A percentile compares a stretch with the other conserved stretches of the same genome.
Evolutionary conservation across 352 stramenopile species (phyloP).

Genomic region (Pythium aristosporum): DNA sequence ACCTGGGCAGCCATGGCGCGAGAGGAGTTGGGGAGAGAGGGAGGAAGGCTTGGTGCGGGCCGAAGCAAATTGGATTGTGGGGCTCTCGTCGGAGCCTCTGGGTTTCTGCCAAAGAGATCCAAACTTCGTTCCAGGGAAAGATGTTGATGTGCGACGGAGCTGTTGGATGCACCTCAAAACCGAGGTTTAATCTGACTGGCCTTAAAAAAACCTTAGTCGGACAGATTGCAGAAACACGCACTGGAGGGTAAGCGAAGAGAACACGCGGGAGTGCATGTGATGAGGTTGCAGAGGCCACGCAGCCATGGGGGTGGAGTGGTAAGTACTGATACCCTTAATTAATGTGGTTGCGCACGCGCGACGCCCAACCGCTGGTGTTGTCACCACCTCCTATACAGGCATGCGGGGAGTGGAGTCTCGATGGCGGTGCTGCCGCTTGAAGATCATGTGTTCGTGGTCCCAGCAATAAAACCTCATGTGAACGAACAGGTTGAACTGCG

Average conservation of each 20-base stretch:
- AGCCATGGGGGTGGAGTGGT: background rate
- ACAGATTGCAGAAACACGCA: slow-evolving; percentile 27
- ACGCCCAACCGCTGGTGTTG: no score
- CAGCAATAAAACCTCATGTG: slow-evolving; percentile 24
- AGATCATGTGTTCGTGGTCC: background rate
- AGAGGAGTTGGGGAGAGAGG: background rate
- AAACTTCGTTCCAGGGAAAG: slow-evolving; percentile 10
- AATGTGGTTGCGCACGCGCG: no score
- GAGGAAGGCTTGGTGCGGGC: slow-evolving; percentile 12
- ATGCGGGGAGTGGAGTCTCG: background rate
- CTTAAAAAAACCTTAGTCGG: slow-evolving; percentile 9
- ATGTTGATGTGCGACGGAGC: slow-evolving; percentile 25
- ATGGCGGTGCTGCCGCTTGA: no score
- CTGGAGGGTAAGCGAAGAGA: background rate
- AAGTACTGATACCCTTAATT: no score
- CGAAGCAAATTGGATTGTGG: slow-evolving; percentile 40
- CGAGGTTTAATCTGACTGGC: slow-evolving; percentile 13
- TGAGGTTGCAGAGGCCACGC: slow-evolving; percentile 13
- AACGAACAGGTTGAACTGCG: slow-evolving; percentile 21
- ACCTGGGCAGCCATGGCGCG: slow-evolving; percentile 36
- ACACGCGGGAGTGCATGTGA: slow-evolving; percentile 2
- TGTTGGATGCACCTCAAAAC: slow-evolving; percentile 12
- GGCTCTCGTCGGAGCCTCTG: background rate
- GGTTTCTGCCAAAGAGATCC: slow-evolving; percentile 1
- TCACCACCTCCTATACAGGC: background rate